phyloP scores from a whole-genome alignment of 2,329 filamentous ascomycete genomes.

The Mycosphaerella sp. region DNA sequence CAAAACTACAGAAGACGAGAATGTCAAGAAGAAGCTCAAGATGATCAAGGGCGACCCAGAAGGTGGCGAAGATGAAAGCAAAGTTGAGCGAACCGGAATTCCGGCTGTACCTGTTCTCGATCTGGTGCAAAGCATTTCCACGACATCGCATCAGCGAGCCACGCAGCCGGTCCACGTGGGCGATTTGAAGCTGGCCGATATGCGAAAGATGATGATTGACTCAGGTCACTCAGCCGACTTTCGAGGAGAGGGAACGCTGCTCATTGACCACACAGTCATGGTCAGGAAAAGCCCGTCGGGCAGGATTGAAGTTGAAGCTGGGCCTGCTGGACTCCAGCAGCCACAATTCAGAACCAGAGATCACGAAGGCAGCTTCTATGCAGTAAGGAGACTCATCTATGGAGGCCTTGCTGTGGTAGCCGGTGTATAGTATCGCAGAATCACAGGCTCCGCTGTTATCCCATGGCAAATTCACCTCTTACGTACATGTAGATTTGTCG shows the following conservation, averaged over 20 bases:
- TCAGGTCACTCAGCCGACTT: constrained; percentile 87
- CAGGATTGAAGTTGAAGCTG: constrained; percentile 78
- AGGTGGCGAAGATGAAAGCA: constrained; percentile 1
- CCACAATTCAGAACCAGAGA: constrained; percentile 30
- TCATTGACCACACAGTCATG: constrained; percentile 82
- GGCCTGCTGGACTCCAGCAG: constrained; percentile 47
- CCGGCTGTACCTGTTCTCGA: constrained; percentile 51
- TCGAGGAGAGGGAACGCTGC: constrained; percentile 80
- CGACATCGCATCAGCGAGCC: constrained; percentile 50
- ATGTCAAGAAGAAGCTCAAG: constrained; percentile 50
- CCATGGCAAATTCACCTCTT: neutral
- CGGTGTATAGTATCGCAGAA: constrained; percentile 39
- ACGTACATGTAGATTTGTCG: neutral
- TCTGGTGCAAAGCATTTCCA: constrained; percentile 48
- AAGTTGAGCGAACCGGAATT: neutral
- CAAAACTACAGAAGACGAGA: constrained; percentile 35
- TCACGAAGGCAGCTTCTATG: constrained; percentile 67
- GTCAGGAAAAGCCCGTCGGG: constrained; percentile 74
- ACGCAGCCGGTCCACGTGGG: constrained; percentile 91
- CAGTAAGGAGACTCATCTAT: constrained; percentile 86
- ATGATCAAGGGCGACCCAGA: constrained; percentile 35
- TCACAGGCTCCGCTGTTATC: neutral
- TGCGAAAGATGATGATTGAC: constrained; percentile 75
- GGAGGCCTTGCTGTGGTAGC: constrained; percentile 88
- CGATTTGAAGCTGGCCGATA: constrained; percentile 80